Base-by-base conservation (phyloP, 345 rosid species). In the Clausena lansium region DNA sequence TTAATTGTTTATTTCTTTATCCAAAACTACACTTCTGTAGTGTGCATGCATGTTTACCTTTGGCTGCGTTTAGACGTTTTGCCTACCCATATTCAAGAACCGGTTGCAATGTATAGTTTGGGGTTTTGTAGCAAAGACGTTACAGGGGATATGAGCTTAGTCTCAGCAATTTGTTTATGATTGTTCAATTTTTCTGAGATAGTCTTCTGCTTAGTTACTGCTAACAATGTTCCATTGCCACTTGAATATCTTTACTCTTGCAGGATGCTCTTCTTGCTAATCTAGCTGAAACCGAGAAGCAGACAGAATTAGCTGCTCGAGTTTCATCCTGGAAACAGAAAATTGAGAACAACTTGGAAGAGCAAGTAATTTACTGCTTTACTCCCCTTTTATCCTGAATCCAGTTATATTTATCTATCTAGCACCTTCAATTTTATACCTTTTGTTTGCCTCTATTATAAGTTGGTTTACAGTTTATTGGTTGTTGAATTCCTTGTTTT, bases 201-300 rank as follows among this genome's bases (percentile, higher is more conserved):
- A 19, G 11, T 70, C 7, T 4, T 54, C 4, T 76, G 41, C 19
- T 55, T 39, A 35, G 52, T 52, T 15, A 33, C 36, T 41, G 30
- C 20, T 14, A 1, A 27, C n/a, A 11, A 17, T 66, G 25, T 52
- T 78, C 52, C 55, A 67, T 70, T 64, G 22, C 36, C 58, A 36
- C 32, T 70, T 64, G 58, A 55, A 22, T 67, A 24, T 63, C 63
- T 71, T 69, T 36, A 30, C 13, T 54, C 27, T 6, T 77, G 77
- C 84, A 96, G 99, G 99, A 96, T 85, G 91, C 95, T 79, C 94
- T 96, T 55, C 98, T 94, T 32, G 98, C 93, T 62, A 94, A 91
- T 85, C 91, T 96, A 84, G 97, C 99, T 77, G 94, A 93, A 86
- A 87, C 76, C 39, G 98, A 94, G 88, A 96, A 88, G 78, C 98